phyloP scores from a whole-genome alignment of 2,329 filamentous ascomycete species.

The Atkinsonella hypoxylon region DNA sequence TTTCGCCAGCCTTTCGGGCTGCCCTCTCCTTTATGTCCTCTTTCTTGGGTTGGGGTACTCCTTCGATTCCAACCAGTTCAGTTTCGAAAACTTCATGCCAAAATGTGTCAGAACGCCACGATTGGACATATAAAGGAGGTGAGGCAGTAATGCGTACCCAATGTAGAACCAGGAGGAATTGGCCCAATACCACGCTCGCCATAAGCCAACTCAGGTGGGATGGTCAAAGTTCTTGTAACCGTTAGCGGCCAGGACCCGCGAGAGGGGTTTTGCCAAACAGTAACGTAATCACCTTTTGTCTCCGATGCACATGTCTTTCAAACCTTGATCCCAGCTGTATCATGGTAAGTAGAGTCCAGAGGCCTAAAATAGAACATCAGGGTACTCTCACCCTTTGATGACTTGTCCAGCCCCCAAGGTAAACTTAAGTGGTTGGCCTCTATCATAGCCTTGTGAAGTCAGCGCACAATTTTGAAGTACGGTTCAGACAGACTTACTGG shows the following conservation, averaged over 20 bases:
- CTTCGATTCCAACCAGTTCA: constrained; percentile 73
- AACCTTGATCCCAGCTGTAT: constrained; percentile 72
- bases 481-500: constrained; percentile 32
- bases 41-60: constrained; percentile 37
- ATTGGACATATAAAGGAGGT: constrained; percentile 1
- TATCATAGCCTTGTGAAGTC: constrained; percentile 48
- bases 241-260: constrained; percentile 1
- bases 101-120: constrained; percentile 8
- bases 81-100: constrained; percentile 66
- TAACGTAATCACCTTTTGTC: constrained; percentile 54
- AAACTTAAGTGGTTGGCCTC: constrained; percentile 66
- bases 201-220: constrained; percentile 79
- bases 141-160: constrained; percentile 40
- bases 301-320: constrained; percentile 89
- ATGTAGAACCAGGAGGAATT: constrained; percentile 69
- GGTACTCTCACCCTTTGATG: constrained; percentile 61
- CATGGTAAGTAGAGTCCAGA: constrained; percentile 8
- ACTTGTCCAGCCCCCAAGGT: constrained; percentile 69
- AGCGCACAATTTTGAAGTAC: background rate
- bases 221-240: constrained; percentile 56
- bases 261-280: background rate
- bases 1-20: constrained; percentile 14
- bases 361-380: background rate
- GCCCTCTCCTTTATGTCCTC: constrained; percentile 17
- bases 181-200: constrained; percentile 65